Conservation (phyloP, 116 monocot species). For the Cymodocea nodosa region DNA sequence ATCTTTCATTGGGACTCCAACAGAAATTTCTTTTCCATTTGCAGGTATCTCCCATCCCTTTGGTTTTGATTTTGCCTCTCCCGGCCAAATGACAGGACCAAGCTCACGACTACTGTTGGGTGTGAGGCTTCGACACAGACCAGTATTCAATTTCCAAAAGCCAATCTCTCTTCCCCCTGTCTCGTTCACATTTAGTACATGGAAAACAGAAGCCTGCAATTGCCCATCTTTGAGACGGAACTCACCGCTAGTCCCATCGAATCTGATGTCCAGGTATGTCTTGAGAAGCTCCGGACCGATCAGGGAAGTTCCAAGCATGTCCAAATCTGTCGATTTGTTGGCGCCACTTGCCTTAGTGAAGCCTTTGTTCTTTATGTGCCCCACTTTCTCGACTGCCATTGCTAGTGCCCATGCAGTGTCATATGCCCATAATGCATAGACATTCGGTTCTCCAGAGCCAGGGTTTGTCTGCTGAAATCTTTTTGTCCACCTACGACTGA, state of each 20-base stretch:
- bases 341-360: not conserved
- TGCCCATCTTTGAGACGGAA: constrained; percentile 23
- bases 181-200: constrained; percentile 27
- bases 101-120: not conserved
- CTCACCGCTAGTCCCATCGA: constrained; percentile 19
- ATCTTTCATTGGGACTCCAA: constrained; percentile 33
- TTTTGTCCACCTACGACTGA: constrained; percentile 18
- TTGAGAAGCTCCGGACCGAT: constrained; percentile 20
- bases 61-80: constrained; percentile 11
- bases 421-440: constrained; percentile 36
- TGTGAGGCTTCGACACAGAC: constrained; percentile 2
- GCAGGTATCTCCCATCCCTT: constrained; percentile 41
- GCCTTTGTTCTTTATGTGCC: too few species aligned
- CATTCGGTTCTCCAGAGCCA: constrained; percentile 6
- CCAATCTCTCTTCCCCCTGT: constrained; percentile 9
- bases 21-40: constrained; percentile 16
- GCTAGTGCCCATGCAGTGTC: constrained; percentile 53
- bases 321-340: not conserved
- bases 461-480: constrained; percentile 30
- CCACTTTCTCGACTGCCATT: constrained; percentile 27
- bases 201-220: constrained; percentile 16
- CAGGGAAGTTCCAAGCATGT: constrained; percentile 9
- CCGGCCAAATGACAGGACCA: constrained; percentile 23
- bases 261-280: constrained; percentile 10
- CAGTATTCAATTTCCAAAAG: constrained; percentile 21